Base-by-base conservation (phyloP, 371 early-diverging fungal genomes). In the Paraphysoderma sedebokerense region DNA sequence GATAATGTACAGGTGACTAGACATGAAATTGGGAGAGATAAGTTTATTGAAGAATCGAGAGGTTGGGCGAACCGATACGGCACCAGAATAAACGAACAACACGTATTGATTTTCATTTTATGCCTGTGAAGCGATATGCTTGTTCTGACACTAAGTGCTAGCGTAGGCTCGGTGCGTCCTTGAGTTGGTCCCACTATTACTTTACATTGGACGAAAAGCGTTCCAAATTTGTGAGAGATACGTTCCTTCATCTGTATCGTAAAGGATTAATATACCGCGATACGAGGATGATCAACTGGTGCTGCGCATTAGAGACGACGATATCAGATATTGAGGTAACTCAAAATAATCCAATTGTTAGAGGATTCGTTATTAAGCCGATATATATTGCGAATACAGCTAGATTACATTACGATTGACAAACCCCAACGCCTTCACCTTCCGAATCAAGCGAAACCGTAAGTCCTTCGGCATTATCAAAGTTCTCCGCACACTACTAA, bases 271-370 rank as follows among this genome's bases (percentile, higher is more conserved):
- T 98, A 30, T 93, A 92, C 66, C 67, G 98, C 31, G 88, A 82
- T 31, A 83, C 80, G 23, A 72, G 87, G 17, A 71, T 96, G 3
- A 90, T 96, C 24, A 92, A 93, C 59, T 98, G 92, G 92, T 91
- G 92, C 56, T 81, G 85, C 53, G 81, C 77, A 13, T 65, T 98
- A 26, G 82, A 85, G 52, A 98, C 96, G 0, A 92, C 87, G 0
- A 75, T 98, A 31, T 90, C 91, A 5, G 93, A 96, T 63, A 79
- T 96, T 38, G 98, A 98, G 64, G 86, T 73, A 56, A 33, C 4
- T 0, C 47, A 31, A 9, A 26, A 17, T 26, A 2, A 13, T 15
- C 13, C 22, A 38, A 48, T 38, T 47, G 29, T 30, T 26, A 39
- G 41, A 20, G 9, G 49, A 44, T 5, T 35, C 38, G 13, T 39